Base-by-base conservation (phyloP, 169 alveolate genomes). In the Cryptosporidium canis region DNA sequence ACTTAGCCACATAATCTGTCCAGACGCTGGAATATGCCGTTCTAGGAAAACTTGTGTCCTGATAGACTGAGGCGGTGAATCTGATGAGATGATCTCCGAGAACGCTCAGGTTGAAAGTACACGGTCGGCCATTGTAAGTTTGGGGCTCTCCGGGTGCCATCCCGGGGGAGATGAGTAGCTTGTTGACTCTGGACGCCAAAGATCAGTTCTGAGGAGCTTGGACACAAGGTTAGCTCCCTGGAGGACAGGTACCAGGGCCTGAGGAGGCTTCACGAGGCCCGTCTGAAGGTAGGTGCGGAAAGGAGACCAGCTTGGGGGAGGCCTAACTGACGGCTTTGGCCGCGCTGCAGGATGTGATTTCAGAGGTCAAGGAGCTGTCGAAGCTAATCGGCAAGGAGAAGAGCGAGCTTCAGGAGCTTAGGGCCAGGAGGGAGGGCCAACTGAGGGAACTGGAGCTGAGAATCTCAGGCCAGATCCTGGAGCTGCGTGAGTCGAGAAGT, bases 151-250 rank as follows among this genome's bases (percentile, higher is more conserved):
- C n/a, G n/a, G n/a, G n/a, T n/a, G n/a, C n/a, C n/a, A n/a, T n/a
- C n/a, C n/a, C n/a, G n/a, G n/a, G n/a, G n/a, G n/a, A n/a, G n/a
- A n/a, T n/a, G n/a, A n/a, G n/a, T n/a, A n/a, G n/a, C n/a, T n/a
- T n/a, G n/a, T 21, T 70, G 18, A 31, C 41, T 8, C 45, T 18
- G 9, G 16, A 16, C 4, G 31, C 6, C 9, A 29, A 11, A 77
- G 87, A 27, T 61, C 12, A 77, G 37, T 29, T 77, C 71, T 27
- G 87, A 77, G n/a, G 33, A 43, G 0, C 11, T 77, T 44, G 72
- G 58, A 9, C 87, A 77, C 18, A 65, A 58, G 43, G 41, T 77
- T 9, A 77, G 21, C 21, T 77, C 87, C 8, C 64, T 77, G 12
- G 87, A 77, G 16, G 43, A 37, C 11, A 56, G 45, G 27, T 58